Evolutionary conservation across 495 filamentous ascomycete species (phyloP).

Genomic region (Patellaria atrata): DNA sequence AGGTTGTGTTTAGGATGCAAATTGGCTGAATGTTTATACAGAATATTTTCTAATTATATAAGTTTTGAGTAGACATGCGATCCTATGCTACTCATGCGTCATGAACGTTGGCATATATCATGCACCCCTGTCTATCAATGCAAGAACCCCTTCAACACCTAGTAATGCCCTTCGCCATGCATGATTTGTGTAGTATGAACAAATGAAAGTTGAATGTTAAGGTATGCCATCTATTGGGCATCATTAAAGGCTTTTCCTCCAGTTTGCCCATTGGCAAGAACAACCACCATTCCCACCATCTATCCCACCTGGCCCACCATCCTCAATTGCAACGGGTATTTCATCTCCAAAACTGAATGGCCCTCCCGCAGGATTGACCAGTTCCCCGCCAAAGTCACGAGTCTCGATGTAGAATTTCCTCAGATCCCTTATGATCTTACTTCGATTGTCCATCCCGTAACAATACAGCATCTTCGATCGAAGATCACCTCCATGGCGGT

Average conservation of each 20-base stretch:
- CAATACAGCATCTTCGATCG: slow-evolving; percentile 55
- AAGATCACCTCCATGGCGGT: slow-evolving; percentile 60
- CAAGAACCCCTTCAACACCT: too few relatives aligned
- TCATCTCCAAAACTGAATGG: slow-evolving; percentile 34
- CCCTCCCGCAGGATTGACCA: slow-evolving; percentile 44
- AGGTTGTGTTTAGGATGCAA: too few relatives aligned
- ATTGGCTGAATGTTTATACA: too few relatives aligned
- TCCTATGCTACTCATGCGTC: too few relatives aligned
- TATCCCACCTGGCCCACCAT: slow-evolving; percentile 38
- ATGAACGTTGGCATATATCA: too few relatives aligned
- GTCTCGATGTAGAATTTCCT: slow-evolving; percentile 43
- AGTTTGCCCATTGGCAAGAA: slow-evolving; percentile 62
- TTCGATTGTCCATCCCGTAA: slow-evolving; percentile 43
- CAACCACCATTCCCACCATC: slow-evolving; percentile 66
- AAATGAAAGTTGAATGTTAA: too few relatives aligned
- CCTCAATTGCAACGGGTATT: slow-evolving; percentile 10
- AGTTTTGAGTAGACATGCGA: too few relatives aligned
- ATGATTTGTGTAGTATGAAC: too few relatives aligned
- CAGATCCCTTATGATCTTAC: slow-evolving; percentile 36
- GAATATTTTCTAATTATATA: too few relatives aligned
- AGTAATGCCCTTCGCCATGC: too few relatives aligned
- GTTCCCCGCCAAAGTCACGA: slow-evolving; percentile 41
- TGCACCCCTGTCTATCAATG: too few relatives aligned
- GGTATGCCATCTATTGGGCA: too few relatives aligned
- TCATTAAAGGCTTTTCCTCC: slow-evolving; percentile 12